A percentile compares a stretch with the other conserved stretches of the same genome.
Conservation (phyloP, 2,329 filamentous ascomycete species). For the Talaromyces piceae region DNA sequence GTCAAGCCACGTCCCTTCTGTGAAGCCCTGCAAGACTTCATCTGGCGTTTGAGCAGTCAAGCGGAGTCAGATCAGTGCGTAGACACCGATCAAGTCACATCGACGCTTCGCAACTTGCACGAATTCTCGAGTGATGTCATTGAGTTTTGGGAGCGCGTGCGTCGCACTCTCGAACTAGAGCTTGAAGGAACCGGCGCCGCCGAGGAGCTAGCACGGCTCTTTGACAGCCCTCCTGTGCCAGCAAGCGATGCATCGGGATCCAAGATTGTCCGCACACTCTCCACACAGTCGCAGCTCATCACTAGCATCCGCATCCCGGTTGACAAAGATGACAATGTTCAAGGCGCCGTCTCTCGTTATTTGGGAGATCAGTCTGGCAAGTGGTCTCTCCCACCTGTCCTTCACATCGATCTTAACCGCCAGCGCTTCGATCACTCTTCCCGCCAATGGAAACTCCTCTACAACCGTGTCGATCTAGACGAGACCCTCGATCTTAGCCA, state of each 20-base stretch:
- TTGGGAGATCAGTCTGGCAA: slow-evolving; percentile 27
- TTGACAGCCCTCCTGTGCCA: slow-evolving; percentile 34
- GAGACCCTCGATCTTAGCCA: slow-evolving; percentile 45
- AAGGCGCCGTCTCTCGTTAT: slow-evolving; percentile 28
- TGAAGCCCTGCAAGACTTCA: slow-evolving; percentile 44
- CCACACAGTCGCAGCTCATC: slow-evolving; percentile 29
- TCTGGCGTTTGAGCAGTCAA: slow-evolving; percentile 44
- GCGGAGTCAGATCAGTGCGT: slow-evolving; percentile 33
- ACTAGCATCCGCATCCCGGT: slow-evolving; percentile 33
- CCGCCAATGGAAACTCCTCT: slow-evolving; percentile 51
- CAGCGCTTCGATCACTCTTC: slow-evolving; percentile 48
- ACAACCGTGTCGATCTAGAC: slow-evolving; percentile 50
- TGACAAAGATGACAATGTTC: slow-evolving; percentile 29
- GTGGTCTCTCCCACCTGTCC: slow-evolving; percentile 41
- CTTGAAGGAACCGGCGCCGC: slow-evolving; percentile 38
- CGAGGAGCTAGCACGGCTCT: slow-evolving; percentile 38
- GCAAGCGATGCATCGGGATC: slow-evolving; percentile 21
- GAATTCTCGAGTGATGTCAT: slow-evolving; percentile 47
- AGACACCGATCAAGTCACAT: slow-evolving; percentile 35
- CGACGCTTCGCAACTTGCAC: slow-evolving; percentile 32
- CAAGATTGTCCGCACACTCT: slow-evolving; percentile 24
- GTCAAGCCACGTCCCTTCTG: slow-evolving; percentile 45
- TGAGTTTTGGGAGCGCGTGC: slow-evolving; percentile 49
- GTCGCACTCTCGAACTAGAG: slow-evolving; percentile 46
- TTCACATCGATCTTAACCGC: slow-evolving; percentile 51